phyloP scores from a whole-genome alignment of 2,329 filamentous ascomycete species.

The Microthyrium microscopicum region DNA sequence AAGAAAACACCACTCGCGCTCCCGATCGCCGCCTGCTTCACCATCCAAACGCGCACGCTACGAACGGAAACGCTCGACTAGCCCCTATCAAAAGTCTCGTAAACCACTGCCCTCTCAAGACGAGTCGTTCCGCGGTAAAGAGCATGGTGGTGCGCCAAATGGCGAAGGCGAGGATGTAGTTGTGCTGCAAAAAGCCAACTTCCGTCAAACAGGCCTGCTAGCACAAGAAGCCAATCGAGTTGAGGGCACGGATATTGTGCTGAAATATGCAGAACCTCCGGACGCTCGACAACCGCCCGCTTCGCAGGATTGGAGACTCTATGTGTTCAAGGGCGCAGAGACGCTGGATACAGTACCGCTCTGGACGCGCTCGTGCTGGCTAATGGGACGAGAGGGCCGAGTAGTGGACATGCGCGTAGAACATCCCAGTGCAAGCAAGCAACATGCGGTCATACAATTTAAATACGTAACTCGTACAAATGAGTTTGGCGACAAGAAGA shows the following conservation, averaged over 20 bases:
- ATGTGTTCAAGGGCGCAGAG: slow-evolving; percentile 74
- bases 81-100: slow-evolving; percentile 15
- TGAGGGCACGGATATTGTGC: slow-evolving; percentile 55
- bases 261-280: slow-evolving; percentile 92
- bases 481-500: slow-evolving; percentile 27
- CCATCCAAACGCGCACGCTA: not conserved
- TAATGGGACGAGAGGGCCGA: slow-evolving; percentile 63
- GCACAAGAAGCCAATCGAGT: slow-evolving; percentile 81
- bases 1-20: not conserved
- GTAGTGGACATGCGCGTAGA: slow-evolving; percentile 75
- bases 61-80: slow-evolving; percentile 1
- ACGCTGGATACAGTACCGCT: slow-evolving; percentile 71
- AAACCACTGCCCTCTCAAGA: slow-evolving; percentile 30
- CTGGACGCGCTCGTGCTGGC: slow-evolving; percentile 66
- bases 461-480: slow-evolving; percentile 41
- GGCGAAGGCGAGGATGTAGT: slow-evolving; percentile 16
- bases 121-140: slow-evolving; percentile 25
- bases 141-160: slow-evolving; percentile 11
- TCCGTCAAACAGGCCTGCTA: slow-evolving; percentile 59
- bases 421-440: slow-evolving; percentile 85
- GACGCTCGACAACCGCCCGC: slow-evolving; percentile 78
- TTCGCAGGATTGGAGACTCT: slow-evolving; percentile 71
- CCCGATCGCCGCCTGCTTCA: slow-evolving; percentile 2
- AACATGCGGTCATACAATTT: slow-evolving; percentile 92
- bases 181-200: slow-evolving; percentile 81